These are phyloP conservation scores for Kuraishia molischiana DNA, from an alignment of 805 yeast species.

Conservation along the genomic window DNA sequence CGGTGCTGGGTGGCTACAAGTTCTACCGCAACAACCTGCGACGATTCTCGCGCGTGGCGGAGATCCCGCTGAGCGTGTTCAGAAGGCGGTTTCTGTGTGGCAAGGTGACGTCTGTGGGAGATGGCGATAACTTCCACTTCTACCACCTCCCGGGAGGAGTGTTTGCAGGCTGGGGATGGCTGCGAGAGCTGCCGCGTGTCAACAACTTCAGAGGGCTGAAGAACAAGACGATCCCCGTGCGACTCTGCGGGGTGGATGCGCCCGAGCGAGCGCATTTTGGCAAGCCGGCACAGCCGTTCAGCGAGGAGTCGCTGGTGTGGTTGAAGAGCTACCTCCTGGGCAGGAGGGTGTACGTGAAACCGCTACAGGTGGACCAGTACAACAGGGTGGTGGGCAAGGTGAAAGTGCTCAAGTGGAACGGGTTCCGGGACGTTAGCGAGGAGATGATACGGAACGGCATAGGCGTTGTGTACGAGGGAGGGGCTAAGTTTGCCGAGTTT, in stretches of 20 bases:
- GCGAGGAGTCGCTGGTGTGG: conserved; percentile 82
- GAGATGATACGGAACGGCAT: conserved; percentile 82
- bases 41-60: conserved; percentile 37
- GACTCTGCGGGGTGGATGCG: conserved; percentile 93
- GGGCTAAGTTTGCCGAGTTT: conserved; percentile 63
- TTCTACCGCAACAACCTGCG: conserved; percentile 36
- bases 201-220: conserved; percentile 35
- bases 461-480: conserved; percentile 84
- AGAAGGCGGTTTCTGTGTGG: conserved; percentile 47
- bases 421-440: conserved; percentile 70
- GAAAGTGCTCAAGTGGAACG: conserved; percentile 48
- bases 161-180: conserved; percentile 90
- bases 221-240: conserved; percentile 64
- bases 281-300: conserved; percentile 79
- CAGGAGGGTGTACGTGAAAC: conserved; percentile 60
- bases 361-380: conserved; percentile 80
- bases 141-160: conserved; percentile 92
- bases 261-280: conserved; percentile 96
- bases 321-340: conserved; percentile 57
- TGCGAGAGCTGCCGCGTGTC: conserved; percentile 53
- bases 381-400: conserved; percentile 80
- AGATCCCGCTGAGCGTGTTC: conserved; percentile 39
- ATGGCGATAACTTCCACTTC: conserved; percentile 90
- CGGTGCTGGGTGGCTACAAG: conserved; percentile 29
- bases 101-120: conserved; percentile 83